Conservation (phyloP, 2,329 filamentous ascomycete species). For the Botrytis paeoniae region DNA sequence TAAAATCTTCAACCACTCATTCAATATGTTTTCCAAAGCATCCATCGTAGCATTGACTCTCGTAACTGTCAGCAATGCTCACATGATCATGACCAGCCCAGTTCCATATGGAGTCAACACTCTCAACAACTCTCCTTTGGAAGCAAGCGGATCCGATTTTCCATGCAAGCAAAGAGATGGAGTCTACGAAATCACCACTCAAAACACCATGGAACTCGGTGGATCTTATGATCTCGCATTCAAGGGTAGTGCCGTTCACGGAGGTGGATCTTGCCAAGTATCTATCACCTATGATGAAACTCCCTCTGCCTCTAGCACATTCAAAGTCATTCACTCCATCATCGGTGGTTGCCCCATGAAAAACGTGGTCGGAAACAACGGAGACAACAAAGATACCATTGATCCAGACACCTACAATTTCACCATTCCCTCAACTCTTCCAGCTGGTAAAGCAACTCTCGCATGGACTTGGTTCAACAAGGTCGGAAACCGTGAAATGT, state of each 20-base stretch:
- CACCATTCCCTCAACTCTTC: constrained; percentile 67
- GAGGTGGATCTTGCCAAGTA: constrained; percentile 90
- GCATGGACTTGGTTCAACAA: constrained; percentile 97
- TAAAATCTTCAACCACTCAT: constrained; percentile 21
- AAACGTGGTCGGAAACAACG: constrained; percentile 56
- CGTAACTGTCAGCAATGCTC: constrained; percentile 61
- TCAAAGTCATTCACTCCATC: constrained; percentile 87
- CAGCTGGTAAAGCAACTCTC: constrained; percentile 73
- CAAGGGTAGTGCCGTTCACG: constrained; percentile 72
- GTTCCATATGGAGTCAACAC: constrained; percentile 54
- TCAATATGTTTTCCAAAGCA: constrained; percentile 50
- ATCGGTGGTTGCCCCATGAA: constrained; percentile 78
- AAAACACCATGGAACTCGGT: constrained; percentile 60
- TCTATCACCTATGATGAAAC: constrained; percentile 75
- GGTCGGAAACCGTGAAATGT: constrained; percentile 90
- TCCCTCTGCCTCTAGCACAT: constrained; percentile 64
- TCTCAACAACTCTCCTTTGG: constrained; percentile 61
- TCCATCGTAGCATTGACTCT: constrained; percentile 53
- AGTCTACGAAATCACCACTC: constrained; percentile 44
- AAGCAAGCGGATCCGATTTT: constrained; percentile 61
- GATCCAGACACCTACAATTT: constrained; percentile 63
- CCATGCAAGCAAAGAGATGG: constrained; percentile 72
- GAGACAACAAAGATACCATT: constrained; percentile 42
- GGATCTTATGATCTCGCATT: constrained; percentile 61
- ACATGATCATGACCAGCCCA: constrained; percentile 72